These are phyloP conservation scores for Apiotrichum porosum DNA, from an alignment of 1,284 basidiomycete genomes.

Conservation along the genomic window DNA sequence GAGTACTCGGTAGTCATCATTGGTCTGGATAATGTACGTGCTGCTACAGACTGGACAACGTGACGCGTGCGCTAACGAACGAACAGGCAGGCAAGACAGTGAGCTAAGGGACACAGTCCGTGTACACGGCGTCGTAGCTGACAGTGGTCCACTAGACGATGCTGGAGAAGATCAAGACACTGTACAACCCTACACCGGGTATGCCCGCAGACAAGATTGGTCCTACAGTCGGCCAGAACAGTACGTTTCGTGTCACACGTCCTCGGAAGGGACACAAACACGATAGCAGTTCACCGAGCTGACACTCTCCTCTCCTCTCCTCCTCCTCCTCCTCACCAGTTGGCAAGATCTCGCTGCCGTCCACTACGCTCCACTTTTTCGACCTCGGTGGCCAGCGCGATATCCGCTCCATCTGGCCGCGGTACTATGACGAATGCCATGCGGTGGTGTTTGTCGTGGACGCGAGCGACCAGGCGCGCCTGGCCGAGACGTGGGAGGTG, in stretches of 20 bases:
- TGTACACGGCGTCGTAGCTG: too few species aligned
- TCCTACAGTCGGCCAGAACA: conserved; percentile 92
- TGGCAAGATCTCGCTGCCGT: conserved; percentile 83
- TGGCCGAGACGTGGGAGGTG: conserved; percentile 88
- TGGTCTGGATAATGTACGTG: conserved; percentile 54
- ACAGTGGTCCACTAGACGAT: conserved; percentile 73
- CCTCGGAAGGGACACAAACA: too few species aligned
- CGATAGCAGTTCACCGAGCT: too few species aligned
- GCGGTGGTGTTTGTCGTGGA: conserved; percentile 89
- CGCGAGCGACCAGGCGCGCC: conserved; percentile 73
- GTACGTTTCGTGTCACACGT: conserved; percentile 59
- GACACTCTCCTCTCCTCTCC: background rate
- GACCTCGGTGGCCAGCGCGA: conserved; percentile 88
- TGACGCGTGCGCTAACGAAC: background rate
- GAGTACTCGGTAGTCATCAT: conserved; percentile 91
- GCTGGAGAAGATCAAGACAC: conserved; percentile 84
- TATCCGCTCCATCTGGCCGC: conserved; percentile 85
- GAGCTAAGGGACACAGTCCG: too few species aligned
- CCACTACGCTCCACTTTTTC: conserved; percentile 88
- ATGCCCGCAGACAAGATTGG: conserved; percentile 82
- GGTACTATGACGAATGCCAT: conserved; percentile 91
- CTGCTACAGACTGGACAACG: too few species aligned
- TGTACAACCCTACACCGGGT: conserved; percentile 78
- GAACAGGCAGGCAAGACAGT: conserved; percentile 79
- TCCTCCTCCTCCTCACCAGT: conserved; percentile 53